Base-by-base conservation (phyloP, 176 grass and related monocot species). In the Musa beccarii region DNA sequence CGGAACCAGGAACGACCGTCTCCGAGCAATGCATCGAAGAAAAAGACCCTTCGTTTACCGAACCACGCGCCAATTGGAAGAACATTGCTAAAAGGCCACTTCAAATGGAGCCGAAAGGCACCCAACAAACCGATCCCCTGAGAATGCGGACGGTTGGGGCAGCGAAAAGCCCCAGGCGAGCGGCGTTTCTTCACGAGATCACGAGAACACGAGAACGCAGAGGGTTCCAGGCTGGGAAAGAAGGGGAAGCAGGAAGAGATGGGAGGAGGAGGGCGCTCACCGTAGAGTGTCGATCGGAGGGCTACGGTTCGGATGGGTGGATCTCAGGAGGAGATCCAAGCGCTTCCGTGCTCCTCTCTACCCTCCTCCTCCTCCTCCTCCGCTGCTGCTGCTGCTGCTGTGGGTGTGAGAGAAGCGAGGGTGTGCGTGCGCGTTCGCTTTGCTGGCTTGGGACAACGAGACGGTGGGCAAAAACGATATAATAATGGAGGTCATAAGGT, bases 121-220 rank as follows among this genome's bases (percentile, higher is more conserved):
- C 21, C 71, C 34, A 54, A 15, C 21, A 13, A 24, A n/a, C 52
- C 71, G 21, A 73, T 73, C 50, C 25, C 71, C 71, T 28, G 11
- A 20, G 15, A 54, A 73, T 73, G 11, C 52, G 54, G 71, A 8
- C 22, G 13, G n/a, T 54, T 55, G 52, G 13, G 10, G 51, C 11
- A 10, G 22, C 3, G 17, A 26, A 53, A 73, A 54, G 51, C 12
- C 3, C 10, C 26, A 49, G 54, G 53, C 34, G 12, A 52, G 24
- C 71, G 52, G 71, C 71, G 8, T 24, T 54, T 52, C 71, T 54
- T 43, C 52, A 17, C 71, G 71, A 52, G 71, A 55, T 54, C 51
- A 16, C 52, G 3, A 9, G 52, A 10, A 69, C 49, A 16, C 52
- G 3, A 9, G 52, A 10, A 69, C 49, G 67, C 49, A 1, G 29